A percentile compares a stretch with the other conserved stretches of the same genome.
These are phyloP conservation scores for Malassezia arunalokei DNA, from an alignment of 1,284 basidiomycete species.

Conservation along the genomic window DNA sequence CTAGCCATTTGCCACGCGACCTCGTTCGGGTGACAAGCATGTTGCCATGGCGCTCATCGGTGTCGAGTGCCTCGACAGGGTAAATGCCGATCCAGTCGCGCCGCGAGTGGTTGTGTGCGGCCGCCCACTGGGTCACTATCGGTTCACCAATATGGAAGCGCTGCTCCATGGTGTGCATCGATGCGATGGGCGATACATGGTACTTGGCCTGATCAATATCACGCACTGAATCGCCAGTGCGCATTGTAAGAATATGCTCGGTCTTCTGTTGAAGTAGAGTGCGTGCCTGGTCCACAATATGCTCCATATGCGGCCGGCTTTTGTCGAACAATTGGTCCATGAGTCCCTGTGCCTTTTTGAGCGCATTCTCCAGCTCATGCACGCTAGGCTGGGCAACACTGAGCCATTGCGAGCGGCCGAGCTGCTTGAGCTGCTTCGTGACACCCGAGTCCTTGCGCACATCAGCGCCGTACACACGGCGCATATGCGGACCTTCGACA, in stretches of 20 bases:
- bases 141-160: conserved; percentile 82
- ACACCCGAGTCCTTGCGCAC: conserved; percentile 88
- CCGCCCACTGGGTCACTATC: conserved; percentile 74
- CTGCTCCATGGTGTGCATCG: not conserved
- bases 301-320: conserved; percentile 34
- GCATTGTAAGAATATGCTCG: conserved; percentile 52
- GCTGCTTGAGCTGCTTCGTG: conserved; percentile 81
- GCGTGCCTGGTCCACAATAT: conserved; percentile 71
- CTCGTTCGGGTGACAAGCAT: conserved; percentile 59
- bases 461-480: conserved; percentile 73
- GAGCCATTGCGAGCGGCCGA: conserved; percentile 2
- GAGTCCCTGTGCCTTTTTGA: conserved; percentile 76
- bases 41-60: conserved; percentile 15
- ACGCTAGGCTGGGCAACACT: conserved; percentile 59
- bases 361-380: conserved; percentile 75
- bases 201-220: conserved; percentile 27
- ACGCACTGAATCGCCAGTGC: conserved; percentile 26
- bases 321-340: conserved; percentile 84
- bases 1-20: conserved; percentile 80
- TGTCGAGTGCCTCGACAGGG: conserved; percentile 17
- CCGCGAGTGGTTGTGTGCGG: conserved; percentile 73
- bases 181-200: conserved; percentile 10
- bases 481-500: conserved; percentile 73
- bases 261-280: conserved; percentile 77
- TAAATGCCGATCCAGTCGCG: conserved; percentile 96